phyloP scores from a whole-genome alignment of 108 stramenopile species.

The Nannochloropsis oceanica region DNA sequence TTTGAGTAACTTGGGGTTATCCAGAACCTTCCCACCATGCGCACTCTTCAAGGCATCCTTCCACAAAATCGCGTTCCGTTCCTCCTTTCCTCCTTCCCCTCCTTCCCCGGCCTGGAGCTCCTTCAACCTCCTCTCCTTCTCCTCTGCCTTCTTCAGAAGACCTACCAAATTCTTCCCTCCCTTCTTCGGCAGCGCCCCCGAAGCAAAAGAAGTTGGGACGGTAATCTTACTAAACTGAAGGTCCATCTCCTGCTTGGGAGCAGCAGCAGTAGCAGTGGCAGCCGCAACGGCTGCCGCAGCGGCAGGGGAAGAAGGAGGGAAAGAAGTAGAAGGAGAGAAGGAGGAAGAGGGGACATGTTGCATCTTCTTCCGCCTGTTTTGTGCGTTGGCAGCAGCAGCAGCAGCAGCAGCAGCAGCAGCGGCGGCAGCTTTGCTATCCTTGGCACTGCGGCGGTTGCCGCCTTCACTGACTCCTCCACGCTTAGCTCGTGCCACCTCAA shows the following conservation, averaged over 20 bases:
- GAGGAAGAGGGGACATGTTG: neutral
- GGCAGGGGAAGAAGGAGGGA: neutral
- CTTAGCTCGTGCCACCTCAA: conserved; percentile 26
- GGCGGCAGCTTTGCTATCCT: conserved; percentile 51
- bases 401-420: conserved; percentile 37
- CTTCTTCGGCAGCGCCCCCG: conserved; percentile 28
- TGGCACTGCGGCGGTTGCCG: conserved; percentile 30
- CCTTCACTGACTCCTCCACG: conserved; percentile 12
- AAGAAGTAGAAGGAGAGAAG: neutral
- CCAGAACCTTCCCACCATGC: neutral
- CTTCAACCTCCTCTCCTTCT: conserved; percentile 51
- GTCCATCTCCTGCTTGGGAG: neutral
- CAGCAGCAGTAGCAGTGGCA: neutral
- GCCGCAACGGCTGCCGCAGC: neutral
- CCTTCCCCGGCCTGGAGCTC: conserved; percentile 50
- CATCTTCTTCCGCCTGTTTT: neutral
- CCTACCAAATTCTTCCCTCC: conserved; percentile 53
- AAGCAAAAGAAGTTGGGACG: neutral
- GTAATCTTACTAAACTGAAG: neutral
- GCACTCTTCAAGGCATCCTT: conserved; percentile 56
- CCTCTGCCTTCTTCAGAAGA: conserved; percentile 63
- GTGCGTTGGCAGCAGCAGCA: neutral
- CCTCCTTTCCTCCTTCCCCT: conserved; percentile 52
- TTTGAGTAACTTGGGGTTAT: conserved; percentile 60
- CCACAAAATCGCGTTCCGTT: conserved; percentile 57